Base-by-base conservation (phyloP, 768 basidiomycete genomes). In the Suillus subluteus region DNA sequence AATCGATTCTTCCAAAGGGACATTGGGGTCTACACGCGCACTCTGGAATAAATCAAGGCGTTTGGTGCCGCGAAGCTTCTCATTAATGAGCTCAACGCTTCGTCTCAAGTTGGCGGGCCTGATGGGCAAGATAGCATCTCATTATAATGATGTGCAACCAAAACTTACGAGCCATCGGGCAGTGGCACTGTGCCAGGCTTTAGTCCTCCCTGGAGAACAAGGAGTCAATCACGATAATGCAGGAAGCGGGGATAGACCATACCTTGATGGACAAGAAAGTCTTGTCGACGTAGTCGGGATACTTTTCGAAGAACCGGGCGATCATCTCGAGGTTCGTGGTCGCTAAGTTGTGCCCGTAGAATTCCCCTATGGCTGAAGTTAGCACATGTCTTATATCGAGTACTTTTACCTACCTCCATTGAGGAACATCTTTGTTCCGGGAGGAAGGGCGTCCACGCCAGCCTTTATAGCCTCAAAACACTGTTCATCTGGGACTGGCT, bases 381-480 rank as follows among this genome's bases (percentile, higher is more conserved):
- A 61, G 58, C 11, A 61, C 40, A 30, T 43, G 38, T 59, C 8
- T 15, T 61, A 30, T 43, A 26, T 43, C 3, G 37, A 30, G 7
- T 8, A 23, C 2, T 26, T 35, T 4, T 11, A 30, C 77, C 13
- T 67, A 81, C 86, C 83, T 70, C 81, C 83, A 70, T 87, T 87
- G 69, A 88, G 67, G 58, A 87, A 68, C 71, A 84, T 81, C 72
- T 86, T 86, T 40, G 74, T 76, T 18, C 82, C 84, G 0, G 77
- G 68, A 1, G 83, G 82, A 41, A 83, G 71, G 0, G 78, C 74
- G 44, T 82, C 79, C 65, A 86, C 70, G 6, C 82, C 82, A 13
- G 82, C 82, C 72, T 86, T 87, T 78, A 91, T 89, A 2, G 87
- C 79, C 26, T 83, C 85, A 67, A 91, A 90, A 11, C 84, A 84